Conservation (phyloP, 164 flowering plant species). For the Macadamia integrifolia region DNA sequence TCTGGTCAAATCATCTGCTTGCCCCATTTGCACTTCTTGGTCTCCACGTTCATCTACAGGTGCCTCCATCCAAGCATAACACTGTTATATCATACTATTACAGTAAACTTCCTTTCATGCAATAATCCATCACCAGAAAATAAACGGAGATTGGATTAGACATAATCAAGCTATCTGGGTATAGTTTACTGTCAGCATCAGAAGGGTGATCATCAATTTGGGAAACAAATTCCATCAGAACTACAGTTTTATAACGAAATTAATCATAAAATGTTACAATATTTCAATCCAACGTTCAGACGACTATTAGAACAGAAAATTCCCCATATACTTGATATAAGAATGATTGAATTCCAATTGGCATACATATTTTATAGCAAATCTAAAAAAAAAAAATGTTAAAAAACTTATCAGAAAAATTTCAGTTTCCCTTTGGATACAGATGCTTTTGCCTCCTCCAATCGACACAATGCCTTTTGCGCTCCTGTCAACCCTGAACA, state of each 20-base stretch:
- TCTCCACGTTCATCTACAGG: too few species aligned
- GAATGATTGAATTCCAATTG: conserved; percentile 6
- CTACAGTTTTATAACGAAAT: neutral
- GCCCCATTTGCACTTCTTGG: too few species aligned
- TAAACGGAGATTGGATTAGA: too few species aligned
- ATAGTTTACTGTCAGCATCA: too few species aligned
- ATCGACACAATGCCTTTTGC: conserved; percentile 43
- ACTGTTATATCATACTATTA: too few species aligned
- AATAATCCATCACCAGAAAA: too few species aligned
- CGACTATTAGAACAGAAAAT: neutral
- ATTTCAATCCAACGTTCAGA: conserved; percentile 1
- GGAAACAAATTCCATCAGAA: neutral
- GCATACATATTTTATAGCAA: neutral
- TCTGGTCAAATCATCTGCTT: too few species aligned
- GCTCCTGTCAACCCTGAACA: conserved; percentile 52
- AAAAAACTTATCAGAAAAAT: conserved; percentile 25
- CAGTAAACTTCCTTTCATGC: too few species aligned
- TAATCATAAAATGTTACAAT: neutral
- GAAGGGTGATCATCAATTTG: too few species aligned
- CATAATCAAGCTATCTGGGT: too few species aligned
- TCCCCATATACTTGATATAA: conserved; percentile 8
- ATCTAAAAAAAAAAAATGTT: neutral
- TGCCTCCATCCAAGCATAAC: too few species aligned
- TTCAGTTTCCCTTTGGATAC: conserved; percentile 48
- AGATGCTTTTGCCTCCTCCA: conserved; percentile 40